Evolutionary conservation across 441 rosid species (phyloP).

Genomic region (Populus tomentosa): DNA sequence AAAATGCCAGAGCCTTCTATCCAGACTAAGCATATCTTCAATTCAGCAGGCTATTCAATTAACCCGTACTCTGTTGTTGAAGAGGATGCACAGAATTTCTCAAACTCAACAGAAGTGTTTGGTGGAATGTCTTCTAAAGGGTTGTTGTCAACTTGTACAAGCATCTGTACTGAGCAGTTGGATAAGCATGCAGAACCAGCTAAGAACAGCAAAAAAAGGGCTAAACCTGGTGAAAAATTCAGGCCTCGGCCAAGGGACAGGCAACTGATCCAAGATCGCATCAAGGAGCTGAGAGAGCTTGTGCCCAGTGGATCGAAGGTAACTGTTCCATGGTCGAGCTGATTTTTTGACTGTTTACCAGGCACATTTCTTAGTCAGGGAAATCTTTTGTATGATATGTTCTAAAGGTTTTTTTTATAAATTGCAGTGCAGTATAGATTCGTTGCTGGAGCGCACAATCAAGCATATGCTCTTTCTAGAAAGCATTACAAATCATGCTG

Average conservation of each 20-base stretch:
- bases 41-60: slow-evolving; percentile 45
- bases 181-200: slow-evolving; percentile 56
- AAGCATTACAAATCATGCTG: slow-evolving; percentile 81
- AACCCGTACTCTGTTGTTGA: slow-evolving; percentile 39
- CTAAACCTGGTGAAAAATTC: slow-evolving; percentile 78
- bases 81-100: slow-evolving; percentile 39
- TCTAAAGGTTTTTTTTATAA: slow-evolving; percentile 33
- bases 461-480: slow-evolving; percentile 86
- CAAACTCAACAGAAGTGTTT: slow-evolving; percentile 54
- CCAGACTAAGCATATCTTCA: slow-evolving; percentile 33
- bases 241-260: slow-evolving; percentile 96
- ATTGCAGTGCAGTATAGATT: slow-evolving; percentile 93
- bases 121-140: slow-evolving; percentile 63
- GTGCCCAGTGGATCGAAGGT: slow-evolving; percentile 98
- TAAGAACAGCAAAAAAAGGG: slow-evolving; percentile 65
- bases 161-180: slow-evolving; percentile 60
- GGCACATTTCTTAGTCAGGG: slow-evolving; percentile 12
- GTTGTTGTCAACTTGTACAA: slow-evolving; percentile 68
- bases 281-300: slow-evolving; percentile 91
- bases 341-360: slow-evolving; percentile 14
- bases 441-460: slow-evolving; percentile 92
- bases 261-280: slow-evolving; percentile 93
- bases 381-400: slow-evolving; percentile 13
- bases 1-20: slow-evolving; percentile 45
- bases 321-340: slow-evolving; percentile 27